These are phyloP conservation scores for Discostella stelligera DNA, from an alignment of 352 stramenopile genomes.

Conservation along the genomic window DNA sequence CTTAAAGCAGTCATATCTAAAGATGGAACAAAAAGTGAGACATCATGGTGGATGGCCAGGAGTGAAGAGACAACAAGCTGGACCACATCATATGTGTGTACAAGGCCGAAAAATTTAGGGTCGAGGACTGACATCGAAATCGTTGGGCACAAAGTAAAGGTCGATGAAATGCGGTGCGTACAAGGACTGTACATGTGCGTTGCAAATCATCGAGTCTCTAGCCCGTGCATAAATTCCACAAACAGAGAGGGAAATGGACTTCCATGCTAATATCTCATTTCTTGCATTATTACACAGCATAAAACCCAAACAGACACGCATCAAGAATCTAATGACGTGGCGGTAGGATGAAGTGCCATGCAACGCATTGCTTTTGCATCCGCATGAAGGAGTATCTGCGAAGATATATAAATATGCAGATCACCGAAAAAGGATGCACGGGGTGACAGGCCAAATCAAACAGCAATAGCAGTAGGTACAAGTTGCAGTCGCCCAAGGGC, in stretches of 20 bases:
- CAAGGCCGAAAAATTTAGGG: conserved; percentile 12
- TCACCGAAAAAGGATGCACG: conserved; percentile 25
- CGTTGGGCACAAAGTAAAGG: conserved; percentile 10
- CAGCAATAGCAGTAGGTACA: background rate
- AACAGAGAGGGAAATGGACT: conserved; percentile 3
- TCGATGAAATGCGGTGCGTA: conserved; percentile 12
- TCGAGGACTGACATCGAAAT: conserved; percentile 25
- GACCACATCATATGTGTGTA: background rate
- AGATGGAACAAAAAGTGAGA: no score
- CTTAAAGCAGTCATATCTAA: no score
- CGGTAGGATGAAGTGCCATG: background rate
- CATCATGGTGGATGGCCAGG: no score
- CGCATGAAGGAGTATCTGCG: conserved; percentile 21
- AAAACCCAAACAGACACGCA: background rate
- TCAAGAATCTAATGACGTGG: background rate
- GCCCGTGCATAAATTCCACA: conserved; percentile 6
- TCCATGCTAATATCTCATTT: conserved; percentile 29
- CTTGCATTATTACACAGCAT: conserved; percentile 1
- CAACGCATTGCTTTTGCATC: conserved; percentile 24
- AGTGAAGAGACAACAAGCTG: background rate
- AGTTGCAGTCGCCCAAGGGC: background rate
- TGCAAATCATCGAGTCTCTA: conserved; percentile 5
- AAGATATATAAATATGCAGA: conserved; percentile 11
- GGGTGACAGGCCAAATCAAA: background rate
- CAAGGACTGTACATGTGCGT: conserved; percentile 23